Evolutionary conservation across 2,329 filamentous ascomycete genomes (phyloP).

Genomic region (Ophiostoma pallidulum): DNA sequence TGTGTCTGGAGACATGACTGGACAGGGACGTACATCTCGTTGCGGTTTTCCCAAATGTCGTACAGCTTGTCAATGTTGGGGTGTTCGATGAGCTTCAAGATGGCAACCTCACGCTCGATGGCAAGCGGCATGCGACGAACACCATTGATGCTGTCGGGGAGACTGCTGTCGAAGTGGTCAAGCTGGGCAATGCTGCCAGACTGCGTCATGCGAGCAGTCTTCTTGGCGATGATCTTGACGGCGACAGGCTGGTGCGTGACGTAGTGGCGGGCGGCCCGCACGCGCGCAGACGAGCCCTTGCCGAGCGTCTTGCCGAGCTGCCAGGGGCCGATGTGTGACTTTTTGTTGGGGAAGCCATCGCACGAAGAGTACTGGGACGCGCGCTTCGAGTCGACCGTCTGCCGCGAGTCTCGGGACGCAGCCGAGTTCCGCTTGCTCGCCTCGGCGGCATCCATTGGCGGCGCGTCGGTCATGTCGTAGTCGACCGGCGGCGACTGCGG

Average conservation of each 20-base stretch:
- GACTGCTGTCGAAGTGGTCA: slow-evolving; percentile 58
- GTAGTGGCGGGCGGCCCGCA: slow-evolving; percentile 74
- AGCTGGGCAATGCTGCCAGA: slow-evolving; percentile 79
- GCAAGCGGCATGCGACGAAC: slow-evolving; percentile 71
- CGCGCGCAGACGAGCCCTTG: slow-evolving; percentile 79
- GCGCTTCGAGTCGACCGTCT: slow-evolving; percentile 25
- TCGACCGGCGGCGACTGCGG: not conserved
- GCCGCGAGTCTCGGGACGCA: slow-evolving; percentile 24
- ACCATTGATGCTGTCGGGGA: slow-evolving; percentile 46
- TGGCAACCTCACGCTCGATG: slow-evolving; percentile 89
- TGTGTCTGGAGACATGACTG: too few species aligned
- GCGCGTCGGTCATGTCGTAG: slow-evolving; percentile 1
- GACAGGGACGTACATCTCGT: slow-evolving; percentile 75
- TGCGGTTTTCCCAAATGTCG: slow-evolving; percentile 95
- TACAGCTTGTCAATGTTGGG: slow-evolving; percentile 89
- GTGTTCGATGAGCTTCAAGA: slow-evolving; percentile 94
- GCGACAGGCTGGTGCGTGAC: slow-evolving; percentile 73
- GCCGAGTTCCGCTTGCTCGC: slow-evolving; percentile 23
- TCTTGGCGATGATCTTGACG: slow-evolving; percentile 90
- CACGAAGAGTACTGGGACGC: slow-evolving; percentile 28
- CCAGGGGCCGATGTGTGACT: slow-evolving; percentile 88
- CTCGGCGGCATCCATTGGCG: slow-evolving; percentile 1
- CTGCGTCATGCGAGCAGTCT: slow-evolving; percentile 67
- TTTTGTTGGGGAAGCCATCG: slow-evolving; percentile 27
- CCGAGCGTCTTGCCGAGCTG: slow-evolving; percentile 82